Conservation (phyloP, 2,329 filamentous ascomycete genomes). For the Xylariales sp. region DNA sequence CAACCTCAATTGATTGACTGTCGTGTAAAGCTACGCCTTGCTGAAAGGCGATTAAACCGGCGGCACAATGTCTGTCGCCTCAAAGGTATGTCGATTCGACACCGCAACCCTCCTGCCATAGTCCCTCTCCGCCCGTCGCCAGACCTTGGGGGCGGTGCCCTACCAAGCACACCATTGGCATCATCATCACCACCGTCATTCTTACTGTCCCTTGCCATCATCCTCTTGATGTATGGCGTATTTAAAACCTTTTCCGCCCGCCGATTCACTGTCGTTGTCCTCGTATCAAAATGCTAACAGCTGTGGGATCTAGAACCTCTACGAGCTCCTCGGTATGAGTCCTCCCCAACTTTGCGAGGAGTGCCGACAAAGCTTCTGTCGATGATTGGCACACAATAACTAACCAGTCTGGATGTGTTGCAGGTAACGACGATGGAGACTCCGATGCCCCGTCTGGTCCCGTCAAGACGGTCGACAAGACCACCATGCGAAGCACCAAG, state of each 20-base stretch:
- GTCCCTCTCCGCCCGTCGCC: too few species aligned
- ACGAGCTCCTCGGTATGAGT: constrained; percentile 90
- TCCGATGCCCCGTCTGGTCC: constrained; percentile 74
- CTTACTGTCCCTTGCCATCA: too few species aligned
- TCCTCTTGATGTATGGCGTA: too few species aligned
- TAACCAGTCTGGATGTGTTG: constrained; percentile 19
- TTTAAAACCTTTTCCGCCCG: too few species aligned
- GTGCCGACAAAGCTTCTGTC: constrained; percentile 16
- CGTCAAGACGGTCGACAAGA: constrained; percentile 87
- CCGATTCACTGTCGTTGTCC: too few species aligned
- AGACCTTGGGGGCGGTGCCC: background rate
- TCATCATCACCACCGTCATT: background rate
- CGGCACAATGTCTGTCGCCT: constrained; percentile 60
- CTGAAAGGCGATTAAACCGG: constrained; percentile 48
- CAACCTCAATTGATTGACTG: constrained; percentile 22
- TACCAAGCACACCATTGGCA: background rate
- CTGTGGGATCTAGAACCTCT: constrained; percentile 92
- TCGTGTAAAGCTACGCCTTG: constrained; percentile 37
- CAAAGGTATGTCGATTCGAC: constrained; percentile 45
- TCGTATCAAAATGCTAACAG: too few species aligned
- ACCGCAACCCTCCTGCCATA: too few species aligned
- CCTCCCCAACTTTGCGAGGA: too few species aligned
- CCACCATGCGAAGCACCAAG: constrained; percentile 69
- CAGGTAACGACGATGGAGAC: constrained; percentile 61
- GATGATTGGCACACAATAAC: constrained; percentile 8